These are phyloP conservation scores for Lolium perenne DNA, from an alignment of 176 grass and related monocot genomes.

Conservation along the genomic window DNA sequence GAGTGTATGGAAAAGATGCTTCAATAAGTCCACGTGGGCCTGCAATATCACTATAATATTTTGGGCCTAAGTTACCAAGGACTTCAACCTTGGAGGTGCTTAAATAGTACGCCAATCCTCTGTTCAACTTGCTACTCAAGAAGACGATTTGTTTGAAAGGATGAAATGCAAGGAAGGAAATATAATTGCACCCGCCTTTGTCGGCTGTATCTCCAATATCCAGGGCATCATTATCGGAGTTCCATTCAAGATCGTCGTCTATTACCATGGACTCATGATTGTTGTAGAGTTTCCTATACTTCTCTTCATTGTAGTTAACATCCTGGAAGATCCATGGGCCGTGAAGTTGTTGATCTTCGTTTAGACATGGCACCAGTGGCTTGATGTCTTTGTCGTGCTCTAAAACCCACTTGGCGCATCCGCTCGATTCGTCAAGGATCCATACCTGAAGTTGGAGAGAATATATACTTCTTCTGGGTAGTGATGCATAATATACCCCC, in stretches of 20 bases:
- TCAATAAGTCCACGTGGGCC: background rate
- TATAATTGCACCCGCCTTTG: background rate
- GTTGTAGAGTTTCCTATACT: too few species aligned
- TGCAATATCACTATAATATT: background rate
- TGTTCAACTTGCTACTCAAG: background rate
- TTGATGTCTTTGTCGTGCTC: too few species aligned
- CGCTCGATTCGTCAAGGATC: background rate
- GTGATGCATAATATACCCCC: background rate
- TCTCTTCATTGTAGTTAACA: too few species aligned
- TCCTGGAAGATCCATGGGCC: background rate
- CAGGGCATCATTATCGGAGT: too few species aligned
- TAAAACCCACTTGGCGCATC: too few species aligned
- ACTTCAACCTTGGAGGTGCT: conserved; percentile 10
- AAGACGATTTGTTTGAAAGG: background rate
- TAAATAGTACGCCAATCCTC: conserved; percentile 16
- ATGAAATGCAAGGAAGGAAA: background rate
- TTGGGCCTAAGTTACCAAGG: background rate
- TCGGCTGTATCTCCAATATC: background rate
- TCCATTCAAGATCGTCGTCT: background rate
- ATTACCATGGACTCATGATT: too few species aligned
- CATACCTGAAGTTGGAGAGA: background rate
- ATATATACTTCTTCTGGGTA: too few species aligned
- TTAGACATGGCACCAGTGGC: too few species aligned
- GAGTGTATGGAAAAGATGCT: too few species aligned
- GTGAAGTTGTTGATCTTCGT: too few species aligned